Evolutionary conservation across 345 rosid genomes (phyloP), one percentile per base, ranked within the genome.

Genomic region (Alliaria petiolata): DNA sequence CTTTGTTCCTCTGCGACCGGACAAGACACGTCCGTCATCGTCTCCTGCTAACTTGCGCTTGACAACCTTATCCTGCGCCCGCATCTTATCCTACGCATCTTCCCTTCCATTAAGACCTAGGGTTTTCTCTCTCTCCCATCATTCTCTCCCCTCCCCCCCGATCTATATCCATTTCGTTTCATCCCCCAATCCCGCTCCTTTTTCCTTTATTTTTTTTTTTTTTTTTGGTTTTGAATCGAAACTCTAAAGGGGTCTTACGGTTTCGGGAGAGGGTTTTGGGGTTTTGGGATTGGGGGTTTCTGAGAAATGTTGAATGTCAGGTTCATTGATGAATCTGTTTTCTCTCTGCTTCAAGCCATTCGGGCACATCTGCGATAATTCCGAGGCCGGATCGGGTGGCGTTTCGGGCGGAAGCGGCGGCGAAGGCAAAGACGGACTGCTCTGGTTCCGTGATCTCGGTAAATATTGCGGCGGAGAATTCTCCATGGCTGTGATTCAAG

Each of bases 401-500:
- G 71, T 57, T 55, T 30, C 43, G 11, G 71, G 76, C 13, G 73
- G 81, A 14, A 71, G 75, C 28, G 75, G 81, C 3, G 80, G 81
- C 16, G 95, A 85, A 76, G 87, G 91, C 22, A 86, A 81, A 80
- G 97, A 86, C 50, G 97, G 96, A 0, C 52, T 93, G 72, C 85
- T 89, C 70, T 87, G 92, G 96, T 90, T 74, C 67, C 84, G 90
- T 63, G 98, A 90, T 78, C 57, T 85, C 36, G 89, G 88, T 6
- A 87, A 67, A 55, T 84, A 87, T 69, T 86, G 81, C 53, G 79
- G 82, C 36, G 97, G 95, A 26, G 96, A 89, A 0, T 89, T 89
- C 79, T 93, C 97, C 11, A 87, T 93, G 96, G 97, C 98, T 3
- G 89, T 91, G 36, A 82, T 91, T 19, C 97, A 93, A 77, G 98